These are phyloP conservation scores for Tricharina praecox DNA, from an alignment of 495 filamentous ascomycete species.

Conservation along the genomic window DNA sequence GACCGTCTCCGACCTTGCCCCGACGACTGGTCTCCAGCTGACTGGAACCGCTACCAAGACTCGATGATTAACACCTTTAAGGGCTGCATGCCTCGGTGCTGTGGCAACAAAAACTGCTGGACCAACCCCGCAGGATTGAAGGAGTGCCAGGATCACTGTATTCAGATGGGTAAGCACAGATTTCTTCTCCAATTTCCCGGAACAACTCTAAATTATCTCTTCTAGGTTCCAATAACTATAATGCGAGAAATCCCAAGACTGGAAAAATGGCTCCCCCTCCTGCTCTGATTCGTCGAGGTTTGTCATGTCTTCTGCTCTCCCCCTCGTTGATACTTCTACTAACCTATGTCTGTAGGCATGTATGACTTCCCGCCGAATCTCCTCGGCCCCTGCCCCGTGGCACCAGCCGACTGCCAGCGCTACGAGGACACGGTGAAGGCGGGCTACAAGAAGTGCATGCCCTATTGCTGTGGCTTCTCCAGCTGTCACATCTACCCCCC, in stretches of 20 bases:
- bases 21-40: not conserved
- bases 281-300: no score
- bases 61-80: not conserved
- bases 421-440: no score
- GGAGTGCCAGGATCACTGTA: not conserved
- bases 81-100: not conserved
- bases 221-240: not conserved
- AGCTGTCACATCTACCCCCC: no score
- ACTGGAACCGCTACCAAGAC: not conserved
- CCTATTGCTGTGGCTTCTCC: no score
- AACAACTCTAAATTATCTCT: not conserved
- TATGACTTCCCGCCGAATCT: no score
- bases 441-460: no score
- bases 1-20: not conserved
- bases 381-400: no score
- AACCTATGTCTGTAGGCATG: no score
- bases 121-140: not conserved
- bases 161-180: not conserved
- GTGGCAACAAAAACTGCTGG: not conserved
- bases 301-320: no score
- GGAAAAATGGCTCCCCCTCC: not conserved
- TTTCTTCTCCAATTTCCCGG: not conserved
- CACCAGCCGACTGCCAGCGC: no score
- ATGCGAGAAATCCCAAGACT: not conserved
- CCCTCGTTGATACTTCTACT: no score